These are phyloP conservation scores for Colletotrichum tropicicola DNA, from an alignment of 2,329 filamentous ascomycete genomes.

Conservation along the genomic window DNA sequence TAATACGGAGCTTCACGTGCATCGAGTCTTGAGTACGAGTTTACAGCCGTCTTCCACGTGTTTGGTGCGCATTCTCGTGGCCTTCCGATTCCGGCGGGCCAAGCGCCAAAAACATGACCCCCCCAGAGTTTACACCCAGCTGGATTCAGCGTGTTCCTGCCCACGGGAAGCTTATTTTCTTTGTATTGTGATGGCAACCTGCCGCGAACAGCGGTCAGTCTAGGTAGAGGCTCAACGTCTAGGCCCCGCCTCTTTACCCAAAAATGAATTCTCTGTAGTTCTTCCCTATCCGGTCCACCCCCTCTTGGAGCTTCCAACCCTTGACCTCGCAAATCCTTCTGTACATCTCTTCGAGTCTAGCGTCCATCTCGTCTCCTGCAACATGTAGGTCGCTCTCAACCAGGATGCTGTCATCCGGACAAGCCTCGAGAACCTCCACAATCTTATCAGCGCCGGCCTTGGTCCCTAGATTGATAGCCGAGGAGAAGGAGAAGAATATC, in stretches of 20 bases:
- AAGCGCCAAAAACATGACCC: no score
- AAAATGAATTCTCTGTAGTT: slow-evolving; percentile 86
- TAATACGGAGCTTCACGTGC: no score
- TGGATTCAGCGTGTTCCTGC: no score
- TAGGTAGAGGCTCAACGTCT: no score
- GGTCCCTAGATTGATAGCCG: slow-evolving; percentile 78
- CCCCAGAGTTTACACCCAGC: no score
- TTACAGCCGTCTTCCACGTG: no score
- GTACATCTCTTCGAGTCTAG: slow-evolving; percentile 76
- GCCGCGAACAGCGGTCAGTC: no score
- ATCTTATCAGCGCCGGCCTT: slow-evolving; percentile 57
- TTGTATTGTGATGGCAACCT: no score
- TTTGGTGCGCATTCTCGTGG: no score
- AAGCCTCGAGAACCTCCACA: slow-evolving; percentile 71
- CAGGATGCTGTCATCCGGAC: slow-evolving; percentile 82
- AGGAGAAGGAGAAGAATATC: slow-evolving; percentile 90
- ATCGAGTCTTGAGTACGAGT: no score
- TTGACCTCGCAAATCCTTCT: slow-evolving; percentile 81
- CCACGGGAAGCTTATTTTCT: no score
- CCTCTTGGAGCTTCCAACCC: slow-evolving; percentile 78
- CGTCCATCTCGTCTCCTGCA: slow-evolving; percentile 85
- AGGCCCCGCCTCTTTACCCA: slow-evolving; percentile 58
- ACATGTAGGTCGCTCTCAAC: slow-evolving; percentile 91
- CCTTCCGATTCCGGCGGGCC: no score
- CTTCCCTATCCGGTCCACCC: slow-evolving; percentile 69